These are phyloP conservation scores for Porcisia deanei DNA, from an alignment of 208 protist genomes.

Conservation along the genomic window DNA sequence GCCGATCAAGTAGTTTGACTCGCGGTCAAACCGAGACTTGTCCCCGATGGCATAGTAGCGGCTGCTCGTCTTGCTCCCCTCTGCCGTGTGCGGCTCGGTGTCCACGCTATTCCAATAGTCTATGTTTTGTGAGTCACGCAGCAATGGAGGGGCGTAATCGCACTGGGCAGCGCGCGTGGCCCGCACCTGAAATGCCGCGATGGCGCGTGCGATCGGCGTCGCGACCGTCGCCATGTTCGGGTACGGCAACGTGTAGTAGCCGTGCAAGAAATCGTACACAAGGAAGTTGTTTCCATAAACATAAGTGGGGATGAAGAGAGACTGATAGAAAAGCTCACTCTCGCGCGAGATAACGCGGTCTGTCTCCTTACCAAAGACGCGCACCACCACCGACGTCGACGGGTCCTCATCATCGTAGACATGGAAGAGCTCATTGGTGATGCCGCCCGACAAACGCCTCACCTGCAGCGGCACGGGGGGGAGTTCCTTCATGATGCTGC, in stretches of 20 bases:
- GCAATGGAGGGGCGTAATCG: conserved; percentile 41
- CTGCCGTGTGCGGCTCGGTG: conserved; percentile 7
- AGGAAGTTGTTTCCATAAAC: conserved; percentile 81
- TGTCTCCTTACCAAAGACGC: conserved; percentile 90
- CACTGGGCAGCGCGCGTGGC: conserved; percentile 64
- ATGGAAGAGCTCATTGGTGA: conserved; percentile 91
- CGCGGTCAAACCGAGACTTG: conserved; percentile 60
- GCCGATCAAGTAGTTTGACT: conserved; percentile 80
- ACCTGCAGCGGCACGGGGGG: conserved; percentile 43
- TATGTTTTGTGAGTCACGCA: conserved; percentile 40
- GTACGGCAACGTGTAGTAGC: conserved; percentile 67
- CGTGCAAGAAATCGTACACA: conserved; percentile 76
- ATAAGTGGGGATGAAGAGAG: conserved; percentile 80
- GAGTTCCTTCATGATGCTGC: not conserved
- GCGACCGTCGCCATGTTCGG: conserved; percentile 62
- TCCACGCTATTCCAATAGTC: conserved; percentile 32
- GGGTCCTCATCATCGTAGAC: conserved; percentile 56
- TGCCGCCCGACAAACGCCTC: conserved; percentile 78
- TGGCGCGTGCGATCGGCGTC: conserved; percentile 46
- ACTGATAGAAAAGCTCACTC: conserved; percentile 92
- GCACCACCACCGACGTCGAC: conserved; percentile 73
- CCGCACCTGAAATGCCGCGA: conserved; percentile 77
- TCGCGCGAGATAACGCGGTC: conserved; percentile 88
- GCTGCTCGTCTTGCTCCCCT: conserved; percentile 1
- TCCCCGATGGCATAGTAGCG: not conserved